A percentile compares a stretch with the other conserved stretches of the same genome.
Evolutionary conservation across 2,329 filamentous ascomycete species (phyloP).

Genomic region (Chaetomium sp.): DNA sequence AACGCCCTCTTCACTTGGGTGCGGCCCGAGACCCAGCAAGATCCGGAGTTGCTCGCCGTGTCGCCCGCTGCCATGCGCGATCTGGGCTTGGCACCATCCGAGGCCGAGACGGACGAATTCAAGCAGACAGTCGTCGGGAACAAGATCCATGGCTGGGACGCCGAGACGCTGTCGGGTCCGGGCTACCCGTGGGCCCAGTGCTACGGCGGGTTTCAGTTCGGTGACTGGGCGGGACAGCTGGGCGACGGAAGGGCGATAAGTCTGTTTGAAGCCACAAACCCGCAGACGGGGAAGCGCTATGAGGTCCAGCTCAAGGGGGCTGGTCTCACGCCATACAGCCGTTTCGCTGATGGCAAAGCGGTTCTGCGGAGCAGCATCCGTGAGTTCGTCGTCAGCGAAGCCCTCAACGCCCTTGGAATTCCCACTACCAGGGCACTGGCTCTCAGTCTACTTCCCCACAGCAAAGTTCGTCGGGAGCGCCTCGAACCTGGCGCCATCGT

Average conservation of each 20-base stretch:
- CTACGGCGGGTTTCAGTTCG: conserved; percentile 78
- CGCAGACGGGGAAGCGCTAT: conserved; percentile 63
- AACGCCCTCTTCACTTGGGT: conserved; percentile 87
- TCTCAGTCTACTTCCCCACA: conserved; percentile 67
- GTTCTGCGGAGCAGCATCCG: conserved; percentile 88
- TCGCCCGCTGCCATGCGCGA: conserved; percentile 73
- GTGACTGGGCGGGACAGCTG: conserved; percentile 91
- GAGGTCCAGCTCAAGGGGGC: conserved; percentile 94
- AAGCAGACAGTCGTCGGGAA: conserved; percentile 74
- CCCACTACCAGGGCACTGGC: conserved; percentile 82
- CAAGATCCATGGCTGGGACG: conserved; percentile 71
- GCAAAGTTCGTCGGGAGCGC: conserved; percentile 68
- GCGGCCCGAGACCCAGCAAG: conserved; percentile 64
- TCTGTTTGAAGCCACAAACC: conserved; percentile 82
- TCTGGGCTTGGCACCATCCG: conserved; percentile 64
- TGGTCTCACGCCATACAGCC: conserved; percentile 86
- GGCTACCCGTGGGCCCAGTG: conserved; percentile 98
- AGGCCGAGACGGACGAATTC: conserved; percentile 68
- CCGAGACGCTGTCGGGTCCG: conserved; percentile 35
- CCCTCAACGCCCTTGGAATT: conserved; percentile 76
- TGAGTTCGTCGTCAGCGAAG: conserved; percentile 89
- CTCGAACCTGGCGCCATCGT: conserved; percentile 90
- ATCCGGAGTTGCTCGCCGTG: conserved; percentile 73
- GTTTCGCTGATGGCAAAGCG: conserved; percentile 93
- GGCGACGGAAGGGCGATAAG: conserved; percentile 93